Evolutionary conservation across 1,284 basidiomycete genomes (phyloP).

Genomic region (Termitomyces sp.): DNA sequence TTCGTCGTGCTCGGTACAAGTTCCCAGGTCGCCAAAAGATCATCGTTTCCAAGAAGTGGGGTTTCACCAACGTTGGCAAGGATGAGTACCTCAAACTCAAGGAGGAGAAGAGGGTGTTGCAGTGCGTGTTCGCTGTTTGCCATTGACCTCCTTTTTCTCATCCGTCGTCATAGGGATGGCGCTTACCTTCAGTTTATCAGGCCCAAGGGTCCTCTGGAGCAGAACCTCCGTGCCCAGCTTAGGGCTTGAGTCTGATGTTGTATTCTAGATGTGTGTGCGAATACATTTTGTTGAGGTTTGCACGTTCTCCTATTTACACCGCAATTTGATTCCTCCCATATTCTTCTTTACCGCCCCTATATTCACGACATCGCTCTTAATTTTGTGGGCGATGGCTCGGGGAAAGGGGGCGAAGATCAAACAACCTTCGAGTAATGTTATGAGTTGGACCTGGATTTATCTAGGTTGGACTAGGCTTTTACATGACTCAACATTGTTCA

Average conservation of each 20-base stretch:
- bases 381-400: conserved; percentile 66
- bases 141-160: conserved; percentile 17
- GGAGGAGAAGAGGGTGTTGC: conserved; percentile 82
- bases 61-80: conserved; percentile 94
- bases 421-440: background rate
- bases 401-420: conserved; percentile 74
- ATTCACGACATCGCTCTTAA: conserved; percentile 71
- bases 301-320: background rate
- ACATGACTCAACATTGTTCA: background rate
- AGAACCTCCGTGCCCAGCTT: conserved; percentile 82
- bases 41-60: conserved; percentile 97
- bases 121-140: conserved; percentile 47
- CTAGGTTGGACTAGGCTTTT: background rate
- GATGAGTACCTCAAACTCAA: conserved; percentile 88
- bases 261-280: conserved; percentile 11
- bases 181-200: conserved; percentile 89
- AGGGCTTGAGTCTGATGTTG: conserved; percentile 43
- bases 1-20: conserved; percentile 98
- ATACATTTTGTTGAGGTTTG: conserved; percentile 7
- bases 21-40: conserved; percentile 99
- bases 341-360: conserved; percentile 35
- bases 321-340: background rate
- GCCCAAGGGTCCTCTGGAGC: conserved; percentile 79
- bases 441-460: background rate
- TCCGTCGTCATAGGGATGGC: conserved; percentile 54